A percentile compares a stretch with the other conserved stretches of the same genome.
Conservation (phyloP, 176 grass and related monocot genomes). For the Eremochloa ophiuroides region DNA sequence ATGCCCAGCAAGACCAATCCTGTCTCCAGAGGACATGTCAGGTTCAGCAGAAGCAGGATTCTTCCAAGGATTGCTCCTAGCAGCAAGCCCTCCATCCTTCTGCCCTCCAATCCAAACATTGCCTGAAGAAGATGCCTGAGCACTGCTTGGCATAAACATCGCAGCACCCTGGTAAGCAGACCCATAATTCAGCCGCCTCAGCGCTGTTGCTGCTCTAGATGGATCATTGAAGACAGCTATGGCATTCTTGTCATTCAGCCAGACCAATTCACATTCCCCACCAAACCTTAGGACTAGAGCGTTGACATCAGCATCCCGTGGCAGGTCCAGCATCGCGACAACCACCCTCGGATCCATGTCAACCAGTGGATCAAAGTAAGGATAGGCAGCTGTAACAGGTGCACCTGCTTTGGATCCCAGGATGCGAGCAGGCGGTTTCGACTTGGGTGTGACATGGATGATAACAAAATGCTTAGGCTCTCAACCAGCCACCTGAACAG, state of each 20-base stretch:
- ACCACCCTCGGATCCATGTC: slow-evolving; percentile 91
- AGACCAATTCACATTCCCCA: slow-evolving; percentile 89
- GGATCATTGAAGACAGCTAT: slow-evolving; percentile 74
- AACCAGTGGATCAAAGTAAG: slow-evolving; percentile 63
- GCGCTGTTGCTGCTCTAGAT: slow-evolving; percentile 73
- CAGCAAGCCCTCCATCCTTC: slow-evolving; percentile 39
- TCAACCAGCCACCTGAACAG: slow-evolving; percentile 75
- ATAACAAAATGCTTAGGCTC: slow-evolving; percentile 84
- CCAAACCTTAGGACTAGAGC: slow-evolving; percentile 87
- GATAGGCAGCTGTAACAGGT: slow-evolving; percentile 38
- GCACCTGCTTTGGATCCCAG: slow-evolving; percentile 57
- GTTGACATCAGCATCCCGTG: slow-evolving; percentile 85
- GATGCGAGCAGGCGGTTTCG: slow-evolving; percentile 67
- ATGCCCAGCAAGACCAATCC: slow-evolving; percentile 34
- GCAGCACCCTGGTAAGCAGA: slow-evolving; percentile 80
- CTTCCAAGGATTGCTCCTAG: slow-evolving; percentile 68
- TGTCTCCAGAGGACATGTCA: slow-evolving; percentile 40
- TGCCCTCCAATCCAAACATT: slow-evolving; percentile 41
- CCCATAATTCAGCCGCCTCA: slow-evolving; percentile 82
- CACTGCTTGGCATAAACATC: slow-evolving; percentile 33
- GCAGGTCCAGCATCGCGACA: slow-evolving; percentile 82
- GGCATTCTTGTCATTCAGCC: slow-evolving; percentile 93
- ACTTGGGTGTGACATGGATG: slow-evolving; percentile 77
- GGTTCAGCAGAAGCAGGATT: slow-evolving; percentile 48
- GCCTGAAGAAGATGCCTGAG: slow-evolving; percentile 16